Evolutionary conservation across 306 rosid genomes (phyloP).

Genomic region (Vigna unguiculata): DNA sequence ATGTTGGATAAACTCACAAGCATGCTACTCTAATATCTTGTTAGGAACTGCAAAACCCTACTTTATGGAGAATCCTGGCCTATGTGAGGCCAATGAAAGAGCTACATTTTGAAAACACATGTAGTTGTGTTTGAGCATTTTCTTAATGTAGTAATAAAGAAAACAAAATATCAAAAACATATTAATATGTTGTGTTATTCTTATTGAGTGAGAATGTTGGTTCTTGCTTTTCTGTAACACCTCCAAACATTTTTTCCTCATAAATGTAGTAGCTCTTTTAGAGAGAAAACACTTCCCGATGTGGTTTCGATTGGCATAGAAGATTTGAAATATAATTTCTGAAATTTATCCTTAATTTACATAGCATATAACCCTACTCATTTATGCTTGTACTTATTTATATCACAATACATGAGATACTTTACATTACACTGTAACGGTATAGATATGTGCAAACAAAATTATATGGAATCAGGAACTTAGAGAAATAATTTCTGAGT

Average conservation of each 20-base stretch:
- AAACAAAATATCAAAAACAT: neutral
- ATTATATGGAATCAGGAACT: conserved; percentile 5
- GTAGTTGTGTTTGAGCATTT: neutral
- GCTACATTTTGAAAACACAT: neutral
- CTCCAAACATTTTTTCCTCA: neutral
- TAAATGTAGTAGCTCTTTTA: neutral
- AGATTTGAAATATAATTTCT: neutral
- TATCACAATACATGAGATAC: conserved; percentile 18
- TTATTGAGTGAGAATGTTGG: neutral
- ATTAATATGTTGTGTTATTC: neutral
- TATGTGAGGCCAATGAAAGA: neutral
- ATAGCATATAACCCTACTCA: neutral
- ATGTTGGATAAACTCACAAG: neutral
- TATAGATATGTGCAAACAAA: conserved; percentile 19
- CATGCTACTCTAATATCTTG: neutral
- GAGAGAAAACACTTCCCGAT: neutral
- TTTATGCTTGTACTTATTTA: neutral
- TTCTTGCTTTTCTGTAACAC: neutral
- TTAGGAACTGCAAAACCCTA: neutral
- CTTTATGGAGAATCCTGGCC: neutral
- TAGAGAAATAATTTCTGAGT: conserved; percentile 7
- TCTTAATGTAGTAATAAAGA: neutral
- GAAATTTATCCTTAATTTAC: neutral
- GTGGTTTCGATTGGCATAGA: neutral
- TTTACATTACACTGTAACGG: neutral